Conservation (phyloP, 148 eudicot species). For the Diospyros kaki region DNA sequence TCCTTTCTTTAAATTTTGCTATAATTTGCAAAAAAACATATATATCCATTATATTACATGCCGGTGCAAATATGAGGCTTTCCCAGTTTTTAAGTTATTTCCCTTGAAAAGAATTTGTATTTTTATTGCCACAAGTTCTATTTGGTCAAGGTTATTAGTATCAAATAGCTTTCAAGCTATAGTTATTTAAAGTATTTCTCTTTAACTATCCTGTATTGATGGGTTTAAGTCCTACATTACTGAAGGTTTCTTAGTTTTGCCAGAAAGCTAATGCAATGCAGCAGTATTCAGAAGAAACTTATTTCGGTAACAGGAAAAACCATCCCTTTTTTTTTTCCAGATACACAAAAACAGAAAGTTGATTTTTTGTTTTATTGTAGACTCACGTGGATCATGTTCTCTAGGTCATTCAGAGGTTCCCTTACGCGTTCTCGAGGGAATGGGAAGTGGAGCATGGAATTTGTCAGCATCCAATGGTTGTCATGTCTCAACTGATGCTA, state of each 20-base stretch:
- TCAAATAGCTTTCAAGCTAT: not conserved
- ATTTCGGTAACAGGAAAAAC: conserved; percentile 4
- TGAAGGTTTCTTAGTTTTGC: not conserved
- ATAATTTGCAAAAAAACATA: too few species aligned
- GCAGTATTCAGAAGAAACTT: conserved; percentile 15
- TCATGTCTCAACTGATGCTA: conserved; percentile 49
- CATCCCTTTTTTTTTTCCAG: not conserved
- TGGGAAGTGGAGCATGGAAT: conserved; percentile 40
- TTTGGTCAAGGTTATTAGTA: not conserved
- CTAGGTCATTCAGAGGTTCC: conserved; percentile 41
- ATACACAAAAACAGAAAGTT: not conserved
- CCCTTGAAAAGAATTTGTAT: too few species aligned
- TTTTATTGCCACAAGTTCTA: too few species aligned
- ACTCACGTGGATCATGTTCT: conserved; percentile 13
- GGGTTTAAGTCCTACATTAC: not conserved
- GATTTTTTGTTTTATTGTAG: not conserved
- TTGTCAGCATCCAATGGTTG: conserved; percentile 29
- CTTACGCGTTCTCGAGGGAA: conserved; percentile 28
- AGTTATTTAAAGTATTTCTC: not conserved
- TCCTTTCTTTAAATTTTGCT: too few species aligned
- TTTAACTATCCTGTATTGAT: not conserved
- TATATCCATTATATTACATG: too few species aligned
- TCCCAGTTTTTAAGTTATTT: too few species aligned
- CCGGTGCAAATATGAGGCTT: too few species aligned
- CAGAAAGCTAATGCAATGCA: conserved; percentile 21